phyloP scores from a whole-genome alignment of 2,329 filamentous ascomycete species.

The Cladophialophora yegresii region DNA sequence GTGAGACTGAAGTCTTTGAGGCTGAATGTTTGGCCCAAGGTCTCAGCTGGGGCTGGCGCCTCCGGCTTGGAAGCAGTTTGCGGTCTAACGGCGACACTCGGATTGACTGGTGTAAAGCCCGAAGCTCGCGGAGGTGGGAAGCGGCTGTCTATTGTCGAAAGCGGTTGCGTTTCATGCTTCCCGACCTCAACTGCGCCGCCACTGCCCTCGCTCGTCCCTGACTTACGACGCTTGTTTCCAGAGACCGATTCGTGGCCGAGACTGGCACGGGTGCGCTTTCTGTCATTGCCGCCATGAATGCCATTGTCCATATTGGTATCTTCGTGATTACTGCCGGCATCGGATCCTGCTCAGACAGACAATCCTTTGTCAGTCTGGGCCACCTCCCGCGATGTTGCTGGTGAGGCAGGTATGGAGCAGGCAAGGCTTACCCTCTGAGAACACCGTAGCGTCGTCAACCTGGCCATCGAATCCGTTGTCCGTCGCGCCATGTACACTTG shows the following conservation, averaged over 20 bases:
- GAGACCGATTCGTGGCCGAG: neutral
- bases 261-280: constrained; percentile 12
- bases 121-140: neutral
- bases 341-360: constrained; percentile 12
- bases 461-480: neutral
- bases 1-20: constrained; percentile 12
- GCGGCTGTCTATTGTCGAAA: neutral
- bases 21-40: constrained; percentile 1
- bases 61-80: neutral
- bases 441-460: neutral
- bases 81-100: neutral
- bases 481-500: neutral
- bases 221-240: constrained; percentile 16
- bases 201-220: neutral
- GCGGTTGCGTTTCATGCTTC: neutral
- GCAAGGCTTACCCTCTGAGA: neutral
- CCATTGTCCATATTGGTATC: neutral
- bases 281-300: neutral
- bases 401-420: neutral
- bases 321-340: constrained; percentile 17
- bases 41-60: neutral
- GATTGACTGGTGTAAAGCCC: constrained; percentile 18
- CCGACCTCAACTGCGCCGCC: neutral
- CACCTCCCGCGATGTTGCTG: neutral
- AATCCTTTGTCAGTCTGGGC: constrained; percentile 3